phyloP scores from a whole-genome alignment of 2,329 filamentous ascomycete genomes.

The Colletotrichum sidae region DNA sequence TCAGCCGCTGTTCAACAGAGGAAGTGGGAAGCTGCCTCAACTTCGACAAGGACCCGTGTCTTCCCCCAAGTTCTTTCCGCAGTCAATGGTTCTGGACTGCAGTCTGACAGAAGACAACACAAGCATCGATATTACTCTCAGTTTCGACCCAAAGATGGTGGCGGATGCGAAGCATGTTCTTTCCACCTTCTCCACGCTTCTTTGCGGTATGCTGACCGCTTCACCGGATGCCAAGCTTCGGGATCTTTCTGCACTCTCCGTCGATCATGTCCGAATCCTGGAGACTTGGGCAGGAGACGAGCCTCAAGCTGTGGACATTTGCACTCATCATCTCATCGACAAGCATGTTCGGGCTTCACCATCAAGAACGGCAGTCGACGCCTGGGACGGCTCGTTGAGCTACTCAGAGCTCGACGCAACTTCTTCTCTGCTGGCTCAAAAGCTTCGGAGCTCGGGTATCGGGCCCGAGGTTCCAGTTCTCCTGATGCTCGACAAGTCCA shows the following conservation, averaged over 20 bases:
- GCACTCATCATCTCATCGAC: slow-evolving; percentile 17
- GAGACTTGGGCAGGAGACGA: not conserved
- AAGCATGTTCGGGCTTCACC: not conserved
- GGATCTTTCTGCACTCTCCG: not conserved
- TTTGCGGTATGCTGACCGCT: slow-evolving; percentile 6
- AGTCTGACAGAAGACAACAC: not conserved
- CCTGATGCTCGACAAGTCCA: slow-evolving; percentile 24
- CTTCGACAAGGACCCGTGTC: slow-evolving; percentile 1
- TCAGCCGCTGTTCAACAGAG: slow-evolving; percentile 36
- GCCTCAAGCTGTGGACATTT: not conserved
- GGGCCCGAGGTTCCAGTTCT: slow-evolving; percentile 35
- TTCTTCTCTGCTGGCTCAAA: slow-evolving; percentile 35
- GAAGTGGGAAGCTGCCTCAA: not conserved
- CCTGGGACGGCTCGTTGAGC: slow-evolving; percentile 31
- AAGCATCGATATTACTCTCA: not conserved
- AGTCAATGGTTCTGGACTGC: slow-evolving; percentile 13
- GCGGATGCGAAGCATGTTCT: slow-evolving; percentile 4
- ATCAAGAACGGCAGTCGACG: slow-evolving; percentile 1
- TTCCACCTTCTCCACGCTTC: slow-evolving; percentile 15
- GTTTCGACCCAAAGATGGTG: slow-evolving; percentile 15
- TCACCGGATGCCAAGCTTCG: not conserved
- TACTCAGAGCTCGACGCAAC: slow-evolving; percentile 37
- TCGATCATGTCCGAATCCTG: not conserved
- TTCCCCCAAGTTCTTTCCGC: slow-evolving; percentile 15
- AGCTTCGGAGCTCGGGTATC: slow-evolving; percentile 35